Conservation (phyloP, 345 rosid genomes). For the Orychophragmus violaceus region DNA sequence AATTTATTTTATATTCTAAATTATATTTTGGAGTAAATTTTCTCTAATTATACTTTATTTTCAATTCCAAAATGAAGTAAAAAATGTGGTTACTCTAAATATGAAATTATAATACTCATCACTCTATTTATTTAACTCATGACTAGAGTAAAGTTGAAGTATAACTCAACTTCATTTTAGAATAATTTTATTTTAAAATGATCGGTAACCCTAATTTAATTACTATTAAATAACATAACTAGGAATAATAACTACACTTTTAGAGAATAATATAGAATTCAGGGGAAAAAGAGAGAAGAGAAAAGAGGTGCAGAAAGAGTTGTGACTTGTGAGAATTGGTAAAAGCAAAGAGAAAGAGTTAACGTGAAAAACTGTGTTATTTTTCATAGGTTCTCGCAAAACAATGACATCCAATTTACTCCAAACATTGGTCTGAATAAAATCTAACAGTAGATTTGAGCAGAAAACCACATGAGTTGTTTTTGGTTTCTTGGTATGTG, state of each 20-base stretch:
- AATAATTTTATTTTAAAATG: no score
- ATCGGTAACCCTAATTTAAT: background rate
- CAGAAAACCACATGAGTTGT: constrained; percentile 33
- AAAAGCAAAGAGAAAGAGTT: constrained; percentile 24
- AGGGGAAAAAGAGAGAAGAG: constrained; percentile 1
- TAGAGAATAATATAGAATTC: background rate
- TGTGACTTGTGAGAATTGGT: constrained; percentile 13
- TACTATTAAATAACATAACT: background rate
- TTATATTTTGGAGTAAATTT: no score
- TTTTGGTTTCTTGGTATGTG: constrained; percentile 29
- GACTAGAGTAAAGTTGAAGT: no score
- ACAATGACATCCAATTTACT: constrained; percentile 13
- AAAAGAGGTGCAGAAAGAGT: constrained; percentile 21
- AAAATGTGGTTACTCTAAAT: no score
- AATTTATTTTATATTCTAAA: no score
- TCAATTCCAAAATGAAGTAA: no score
- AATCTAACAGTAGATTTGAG: constrained; percentile 28
- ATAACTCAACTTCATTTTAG: no score
- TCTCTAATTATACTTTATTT: no score
- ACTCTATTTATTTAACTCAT: no score
- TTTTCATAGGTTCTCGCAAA: constrained; percentile 3
- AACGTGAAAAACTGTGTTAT: constrained; percentile 8
- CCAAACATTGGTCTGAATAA: constrained; percentile 15
- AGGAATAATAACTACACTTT: background rate
- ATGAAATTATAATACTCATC: no score